These are phyloP conservation scores for Aaosphaeria pasadenensis DNA, from an alignment of 2,329 filamentous ascomycete genomes.

Conservation along the genomic window DNA sequence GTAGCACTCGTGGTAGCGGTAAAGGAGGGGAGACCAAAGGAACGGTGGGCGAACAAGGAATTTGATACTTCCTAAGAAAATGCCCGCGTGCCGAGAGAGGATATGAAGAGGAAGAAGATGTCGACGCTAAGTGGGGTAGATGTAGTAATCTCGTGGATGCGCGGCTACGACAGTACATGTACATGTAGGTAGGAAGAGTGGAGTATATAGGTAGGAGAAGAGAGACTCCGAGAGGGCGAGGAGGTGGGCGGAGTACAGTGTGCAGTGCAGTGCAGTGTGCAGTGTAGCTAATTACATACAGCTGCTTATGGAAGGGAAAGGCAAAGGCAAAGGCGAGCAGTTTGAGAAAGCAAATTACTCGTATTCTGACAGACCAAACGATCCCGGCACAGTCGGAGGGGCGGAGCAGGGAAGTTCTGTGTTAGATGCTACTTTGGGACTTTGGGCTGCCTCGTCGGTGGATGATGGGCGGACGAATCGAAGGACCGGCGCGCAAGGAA, in stretches of 20 bases:
- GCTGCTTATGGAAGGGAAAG: slow-evolving; percentile 9
- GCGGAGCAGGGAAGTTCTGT: slow-evolving; percentile 5
- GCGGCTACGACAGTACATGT: slow-evolving; percentile 18
- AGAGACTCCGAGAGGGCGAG: neutral
- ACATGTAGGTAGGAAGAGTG: slow-evolving; percentile 5
- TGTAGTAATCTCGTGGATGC: slow-evolving; percentile 14
- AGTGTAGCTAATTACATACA: neutral
- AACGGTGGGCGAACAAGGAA: too few relatives aligned
- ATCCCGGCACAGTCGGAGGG: slow-evolving; percentile 13
- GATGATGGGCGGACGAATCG: too few relatives aligned
- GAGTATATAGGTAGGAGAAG: neutral
- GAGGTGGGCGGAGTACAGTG: neutral
- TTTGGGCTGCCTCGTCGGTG: too few relatives aligned
- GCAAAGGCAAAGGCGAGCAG: neutral
- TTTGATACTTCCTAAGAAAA: too few relatives aligned
- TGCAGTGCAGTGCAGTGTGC: too few relatives aligned
- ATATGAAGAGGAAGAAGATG: slow-evolving; percentile 6
- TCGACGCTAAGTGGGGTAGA: slow-evolving; percentile 5
- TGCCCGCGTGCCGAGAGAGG: neutral
- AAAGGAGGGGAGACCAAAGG: slow-evolving; percentile 5
- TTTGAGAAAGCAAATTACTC: neutral
- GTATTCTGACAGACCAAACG: neutral
- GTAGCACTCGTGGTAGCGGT: slow-evolving; percentile 8
- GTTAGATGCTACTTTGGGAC: too few relatives aligned
- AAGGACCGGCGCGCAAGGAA: too few relatives aligned